Evolutionary conservation across 75 land plant species (phyloP).

Genomic region (Sequoiadendron giganteum): DNA sequence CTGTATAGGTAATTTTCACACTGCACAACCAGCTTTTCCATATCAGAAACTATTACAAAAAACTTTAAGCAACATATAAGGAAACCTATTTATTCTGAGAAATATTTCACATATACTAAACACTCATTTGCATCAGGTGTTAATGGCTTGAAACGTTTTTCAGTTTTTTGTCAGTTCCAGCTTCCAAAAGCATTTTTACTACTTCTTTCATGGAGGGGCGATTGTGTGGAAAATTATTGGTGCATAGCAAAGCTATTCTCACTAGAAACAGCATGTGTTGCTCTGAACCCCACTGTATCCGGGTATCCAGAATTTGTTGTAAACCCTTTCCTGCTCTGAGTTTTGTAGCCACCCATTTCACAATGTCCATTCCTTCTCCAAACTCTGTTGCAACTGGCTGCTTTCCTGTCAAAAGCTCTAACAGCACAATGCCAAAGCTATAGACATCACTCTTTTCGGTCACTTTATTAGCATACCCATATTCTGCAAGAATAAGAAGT

Average conservation of each 20-base stretch:
- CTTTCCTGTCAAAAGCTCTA: slow-evolving; percentile 33
- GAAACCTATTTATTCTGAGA: background rate
- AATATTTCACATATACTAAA: background rate
- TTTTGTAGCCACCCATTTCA: slow-evolving; percentile 16
- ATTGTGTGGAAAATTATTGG: slow-evolving; percentile 14
- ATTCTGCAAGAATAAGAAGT: slow-evolving; percentile 14
- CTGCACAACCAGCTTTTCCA: background rate
- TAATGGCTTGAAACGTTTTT: background rate
- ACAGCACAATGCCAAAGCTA: slow-evolving; percentile 33
- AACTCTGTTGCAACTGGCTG: slow-evolving; percentile 17
- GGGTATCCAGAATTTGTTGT: slow-evolving; percentile 1
- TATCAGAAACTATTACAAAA: background rate
- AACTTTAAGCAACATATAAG: background rate
- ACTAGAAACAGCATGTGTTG: slow-evolving; percentile 1
- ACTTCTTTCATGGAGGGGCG: slow-evolving; percentile 23
- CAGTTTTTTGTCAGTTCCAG: background rate
- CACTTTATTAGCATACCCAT: slow-evolving; percentile 16
- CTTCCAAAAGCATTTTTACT: slow-evolving; percentile 20
- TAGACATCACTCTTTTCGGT: slow-evolving; percentile 34
- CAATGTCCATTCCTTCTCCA: slow-evolving; percentile 25
- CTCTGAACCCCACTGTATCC: background rate
- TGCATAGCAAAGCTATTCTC: slow-evolving; percentile 14
- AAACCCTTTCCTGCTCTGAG: slow-evolving; percentile 7
- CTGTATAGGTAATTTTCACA: background rate
- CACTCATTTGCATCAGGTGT: background rate